Base-by-base conservation (phyloP, 768 basidiomycete genomes). In the Holtermanniella nyarrowii region DNA sequence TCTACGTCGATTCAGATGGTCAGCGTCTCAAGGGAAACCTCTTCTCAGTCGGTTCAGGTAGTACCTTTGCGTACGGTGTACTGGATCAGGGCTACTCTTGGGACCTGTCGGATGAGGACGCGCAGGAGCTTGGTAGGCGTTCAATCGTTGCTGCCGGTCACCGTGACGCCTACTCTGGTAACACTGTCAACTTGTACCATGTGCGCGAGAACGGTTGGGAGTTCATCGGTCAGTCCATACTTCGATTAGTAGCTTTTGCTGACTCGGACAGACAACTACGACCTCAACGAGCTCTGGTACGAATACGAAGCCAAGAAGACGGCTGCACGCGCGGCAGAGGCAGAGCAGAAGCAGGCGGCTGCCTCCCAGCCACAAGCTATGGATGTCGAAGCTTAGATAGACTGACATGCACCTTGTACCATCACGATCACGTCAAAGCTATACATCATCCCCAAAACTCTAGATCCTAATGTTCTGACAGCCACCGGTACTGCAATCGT, bases 41-140 rank as follows among this genome's bases (percentile, higher is more conserved):
- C n/a, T 99, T 99, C 77, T 95, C 90, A 4, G 95, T 99, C 27
- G 95, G 95, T 24, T 96, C 93, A 3, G 95, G 95, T 64, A 88
- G 86, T 69, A 96, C 95, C 5, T 95, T 90, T 62, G 95, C 95
- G n/a, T 97, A 97, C 65, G 93, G 95, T 78, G 88, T 97, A 1
- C 78, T 95, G 44, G 95, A 97, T 72, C 91, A 95, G 64, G 71
- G 68, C 2, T 72, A 71, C 59, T 80, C 76, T 54, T 97, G 86
- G 87, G 90, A 97, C 66, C 74, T 99, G 54, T 80, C 83, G 20
- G 88, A 87, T 52, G 89, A 83, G 55, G 93, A 95, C 56, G 95
- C 95, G 1, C 85, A 88, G 68, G 95, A 97, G 65, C 81, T 97
- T 22, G 95, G 85, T 16, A 75, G 90, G 68, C 76, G 91, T 61